Evolutionary conservation across 306 rosid genomes (phyloP).

Genomic region (Hylodesmum podocarpum): DNA sequence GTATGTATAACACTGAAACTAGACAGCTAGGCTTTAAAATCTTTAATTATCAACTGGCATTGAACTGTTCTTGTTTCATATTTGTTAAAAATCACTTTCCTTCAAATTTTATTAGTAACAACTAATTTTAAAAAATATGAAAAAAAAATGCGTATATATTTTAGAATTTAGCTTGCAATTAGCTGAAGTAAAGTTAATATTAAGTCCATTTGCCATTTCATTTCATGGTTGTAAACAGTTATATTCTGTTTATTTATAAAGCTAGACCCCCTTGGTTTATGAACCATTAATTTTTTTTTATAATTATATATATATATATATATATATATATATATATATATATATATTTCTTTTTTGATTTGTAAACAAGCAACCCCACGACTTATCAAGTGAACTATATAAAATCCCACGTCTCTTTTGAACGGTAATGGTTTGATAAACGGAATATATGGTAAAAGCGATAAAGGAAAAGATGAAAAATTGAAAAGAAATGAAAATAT

Average conservation of each 20-base stretch:
- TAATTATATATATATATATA: background rate
- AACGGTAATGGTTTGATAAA: conserved; percentile 10
- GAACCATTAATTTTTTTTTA: background rate
- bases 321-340: too few relatives aligned
- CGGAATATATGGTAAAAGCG: conserved; percentile 35
- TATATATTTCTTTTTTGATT: background rate
- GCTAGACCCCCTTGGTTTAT: too few relatives aligned
- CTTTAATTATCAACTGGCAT: background rate
- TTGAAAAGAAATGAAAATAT: conserved; percentile 33
- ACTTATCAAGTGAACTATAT: background rate
- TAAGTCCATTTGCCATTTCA: too few relatives aligned
- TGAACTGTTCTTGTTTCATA: background rate
- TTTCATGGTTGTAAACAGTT: background rate
- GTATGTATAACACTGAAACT: conserved; percentile 10
- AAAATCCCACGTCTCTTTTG: background rate
- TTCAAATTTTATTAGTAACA: too few relatives aligned
- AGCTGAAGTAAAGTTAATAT: too few relatives aligned
- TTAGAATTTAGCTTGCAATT: too few relatives aligned
- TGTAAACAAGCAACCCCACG: background rate
- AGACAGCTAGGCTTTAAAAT: background rate
- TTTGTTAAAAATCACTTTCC: too few relatives aligned
- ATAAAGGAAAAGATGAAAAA: conserved; percentile 25
- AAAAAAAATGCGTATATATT: too few relatives aligned
- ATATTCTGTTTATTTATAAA: background rate
- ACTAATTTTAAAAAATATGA: too few relatives aligned